phyloP scores from a whole-genome alignment of 2,329 filamentous ascomycete genomes.

The Colletotrichum sp. region DNA sequence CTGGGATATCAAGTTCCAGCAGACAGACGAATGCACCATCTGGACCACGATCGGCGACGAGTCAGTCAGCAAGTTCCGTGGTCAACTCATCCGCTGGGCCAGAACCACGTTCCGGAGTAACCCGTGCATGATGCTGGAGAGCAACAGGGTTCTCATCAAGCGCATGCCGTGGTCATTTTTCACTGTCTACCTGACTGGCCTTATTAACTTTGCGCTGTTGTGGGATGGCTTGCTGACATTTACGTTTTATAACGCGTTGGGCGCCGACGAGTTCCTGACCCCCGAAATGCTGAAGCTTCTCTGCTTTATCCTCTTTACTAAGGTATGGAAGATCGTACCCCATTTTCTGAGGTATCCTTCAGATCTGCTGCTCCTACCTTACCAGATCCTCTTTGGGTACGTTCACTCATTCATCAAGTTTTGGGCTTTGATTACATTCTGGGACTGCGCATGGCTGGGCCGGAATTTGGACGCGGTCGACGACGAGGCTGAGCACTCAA shows the following conservation, averaged over 20 bases:
- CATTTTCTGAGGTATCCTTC: conserved; percentile 56
- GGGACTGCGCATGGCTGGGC: conserved; percentile 46
- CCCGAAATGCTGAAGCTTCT: conserved; percentile 17
- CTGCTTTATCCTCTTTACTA: conserved; percentile 58
- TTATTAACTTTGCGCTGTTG: conserved; percentile 61
- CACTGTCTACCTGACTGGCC: conserved; percentile 57
- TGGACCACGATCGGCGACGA: conserved; percentile 56
- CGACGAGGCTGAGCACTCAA: not conserved
- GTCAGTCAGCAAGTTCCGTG: conserved; percentile 48
- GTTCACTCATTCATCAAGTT: conserved; percentile 63
- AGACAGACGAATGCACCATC: conserved; percentile 49
- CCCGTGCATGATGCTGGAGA: conserved; percentile 44
- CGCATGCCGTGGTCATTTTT: conserved; percentile 58
- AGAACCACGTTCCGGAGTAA: conserved; percentile 65
- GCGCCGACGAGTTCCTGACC: not conserved
- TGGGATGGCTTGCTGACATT: conserved; percentile 51
- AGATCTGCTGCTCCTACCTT: conserved; percentile 56
- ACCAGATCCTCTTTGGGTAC: conserved; percentile 60
- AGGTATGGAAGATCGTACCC: conserved; percentile 60
- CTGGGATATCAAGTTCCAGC: conserved; percentile 62
- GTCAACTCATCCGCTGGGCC: conserved; percentile 62
- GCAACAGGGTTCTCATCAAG: not conserved
- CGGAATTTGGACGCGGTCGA: conserved; percentile 35
- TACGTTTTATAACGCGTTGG: conserved; percentile 20
- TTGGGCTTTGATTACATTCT: conserved; percentile 59